Evolutionary conservation across 805 yeast species (phyloP), one percentile per base, ranked within the genome.

Genomic region (Allodekkera sacchari): DNA sequence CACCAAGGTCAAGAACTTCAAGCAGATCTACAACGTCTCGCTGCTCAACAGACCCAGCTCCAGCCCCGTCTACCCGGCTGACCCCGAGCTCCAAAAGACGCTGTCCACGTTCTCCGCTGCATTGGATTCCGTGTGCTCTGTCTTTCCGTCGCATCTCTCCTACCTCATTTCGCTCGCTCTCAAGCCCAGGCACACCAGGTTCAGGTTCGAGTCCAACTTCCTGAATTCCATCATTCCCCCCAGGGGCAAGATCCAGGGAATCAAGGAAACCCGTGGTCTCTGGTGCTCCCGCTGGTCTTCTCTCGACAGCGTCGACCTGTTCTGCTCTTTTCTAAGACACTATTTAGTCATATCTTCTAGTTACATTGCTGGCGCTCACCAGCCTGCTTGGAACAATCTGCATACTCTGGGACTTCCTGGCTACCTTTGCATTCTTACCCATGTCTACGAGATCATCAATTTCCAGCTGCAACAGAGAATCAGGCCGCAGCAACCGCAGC

Each of bases 201-300:
- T 45, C 39, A 39, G 36, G 25, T 41, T 48, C 16, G 62, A 58
- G 34, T 42, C 47, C 14, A 47, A 44, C 17, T 52, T 47, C 26
- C 44, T 55, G 10, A 58, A 61, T 30, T 58, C 68, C 20, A 45
- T 63, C 49, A 32, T 38, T 10, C 68, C 71, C 2, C 71, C 71
- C 16, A 38, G 31, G 9, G 47, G 42, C 1, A 55, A 57, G 20
- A 50, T 61, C 50, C 31, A 41, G 20, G 76, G 78, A 6, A 70
- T 74, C 28, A 47, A 61, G 10, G 77, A 77, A 37, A 74, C 82
- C 7, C 66, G 59, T 36, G 83, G 80, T 5, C 45, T 62, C 17
- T 77, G 84, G 84, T 77, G 74, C 7, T 57, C 65, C 35, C 58
- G 75, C 41, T 77, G 83, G 83, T 61, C 67, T 33, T 57, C 64